Evolutionary conservation across 139 green algal species (phyloP).

Genomic region (Picochlorum sp.): DNA sequence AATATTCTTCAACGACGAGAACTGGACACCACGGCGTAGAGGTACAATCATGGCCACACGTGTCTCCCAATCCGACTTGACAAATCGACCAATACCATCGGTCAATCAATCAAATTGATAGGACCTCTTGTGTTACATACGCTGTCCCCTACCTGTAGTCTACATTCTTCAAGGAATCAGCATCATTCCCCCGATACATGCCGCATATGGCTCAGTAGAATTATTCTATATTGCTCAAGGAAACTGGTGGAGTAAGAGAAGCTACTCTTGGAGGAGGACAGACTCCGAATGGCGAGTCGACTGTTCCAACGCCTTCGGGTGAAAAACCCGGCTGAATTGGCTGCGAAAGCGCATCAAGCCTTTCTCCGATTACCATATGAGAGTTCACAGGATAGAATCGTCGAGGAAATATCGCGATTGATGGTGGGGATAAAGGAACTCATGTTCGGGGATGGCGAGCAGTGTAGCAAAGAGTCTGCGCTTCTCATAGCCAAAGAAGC

Average conservation of each 20-base stretch:
- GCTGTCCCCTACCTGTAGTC: too few relatives aligned
- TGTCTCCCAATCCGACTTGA: too few relatives aligned
- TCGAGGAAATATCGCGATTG: slow-evolving; percentile 39
- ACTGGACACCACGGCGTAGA: too few relatives aligned
- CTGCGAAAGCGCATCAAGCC: slow-evolving; percentile 24
- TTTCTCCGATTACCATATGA: slow-evolving; percentile 29
- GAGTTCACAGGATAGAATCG: slow-evolving; percentile 21
- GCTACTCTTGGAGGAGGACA: background rate
- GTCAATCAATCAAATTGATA: too few relatives aligned
- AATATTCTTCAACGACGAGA: too few relatives aligned
- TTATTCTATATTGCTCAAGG: too few relatives aligned
- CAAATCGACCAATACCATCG: too few relatives aligned
- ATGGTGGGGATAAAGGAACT: slow-evolving; percentile 49
- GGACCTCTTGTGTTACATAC: too few relatives aligned
- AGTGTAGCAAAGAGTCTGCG: slow-evolving; percentile 53
- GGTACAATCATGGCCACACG: too few relatives aligned
- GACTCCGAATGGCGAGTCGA: slow-evolving; percentile 1
- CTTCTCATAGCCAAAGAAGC: slow-evolving; percentile 47
- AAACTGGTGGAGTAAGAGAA: background rate
- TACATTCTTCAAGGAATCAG: too few relatives aligned
- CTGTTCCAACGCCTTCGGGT: slow-evolving; percentile 10
- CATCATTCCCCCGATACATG: too few relatives aligned
- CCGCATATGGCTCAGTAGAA: too few relatives aligned
- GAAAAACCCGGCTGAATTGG: slow-evolving; percentile 23
- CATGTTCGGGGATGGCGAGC: slow-evolving; percentile 63